Percentiles rank a stretch among this genome's conserved stretches.
Evolutionary conservation across 306 rosid genomes (phyloP).

Genomic region (Cicer chorassanicum): DNA sequence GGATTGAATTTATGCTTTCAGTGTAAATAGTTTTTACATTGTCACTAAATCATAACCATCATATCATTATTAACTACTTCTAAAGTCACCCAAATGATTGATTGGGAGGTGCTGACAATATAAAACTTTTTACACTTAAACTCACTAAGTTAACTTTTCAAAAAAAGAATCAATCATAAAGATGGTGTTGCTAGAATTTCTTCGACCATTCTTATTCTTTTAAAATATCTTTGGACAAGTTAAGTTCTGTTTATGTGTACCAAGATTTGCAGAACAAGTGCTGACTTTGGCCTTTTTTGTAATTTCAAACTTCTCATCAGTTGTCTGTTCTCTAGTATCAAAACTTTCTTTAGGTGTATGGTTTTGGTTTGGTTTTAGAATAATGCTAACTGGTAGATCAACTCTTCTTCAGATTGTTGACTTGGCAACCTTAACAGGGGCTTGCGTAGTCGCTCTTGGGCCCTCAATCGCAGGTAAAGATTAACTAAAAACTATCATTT

Average conservation of each 20-base stretch:
- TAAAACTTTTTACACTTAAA: too few relatives aligned
- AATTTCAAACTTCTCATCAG: conserved; percentile 10
- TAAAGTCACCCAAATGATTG: too few relatives aligned
- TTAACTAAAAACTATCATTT: conserved; percentile 9
- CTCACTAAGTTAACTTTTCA: not conserved
- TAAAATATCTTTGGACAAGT: conserved; percentile 1
- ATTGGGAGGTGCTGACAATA: too few relatives aligned
- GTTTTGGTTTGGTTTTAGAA: conserved; percentile 42
- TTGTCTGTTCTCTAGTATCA: conserved; percentile 28
- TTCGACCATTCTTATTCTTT: conserved; percentile 14
- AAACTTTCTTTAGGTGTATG: not conserved
- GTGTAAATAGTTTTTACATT: too few relatives aligned
- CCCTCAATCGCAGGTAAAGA: conserved; percentile 88
- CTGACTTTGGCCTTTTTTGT: conserved; percentile 11
- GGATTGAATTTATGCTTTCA: too few relatives aligned
- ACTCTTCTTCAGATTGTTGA: conserved; percentile 76
- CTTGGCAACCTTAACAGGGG: conserved; percentile 96
- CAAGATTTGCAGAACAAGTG: conserved; percentile 14
- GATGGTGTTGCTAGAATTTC: conserved; percentile 5
- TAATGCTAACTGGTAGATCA: conserved; percentile 46
- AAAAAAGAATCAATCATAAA: not conserved
- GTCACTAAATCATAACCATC: too few relatives aligned
- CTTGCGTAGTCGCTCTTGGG: conserved; percentile 88
- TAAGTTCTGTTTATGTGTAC: conserved; percentile 9
- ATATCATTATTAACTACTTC: too few relatives aligned